Evolutionary conservation across 169 alveolate species (phyloP), one percentile per base, ranked within the genome.

Genomic region (Babesia caballi): DNA sequence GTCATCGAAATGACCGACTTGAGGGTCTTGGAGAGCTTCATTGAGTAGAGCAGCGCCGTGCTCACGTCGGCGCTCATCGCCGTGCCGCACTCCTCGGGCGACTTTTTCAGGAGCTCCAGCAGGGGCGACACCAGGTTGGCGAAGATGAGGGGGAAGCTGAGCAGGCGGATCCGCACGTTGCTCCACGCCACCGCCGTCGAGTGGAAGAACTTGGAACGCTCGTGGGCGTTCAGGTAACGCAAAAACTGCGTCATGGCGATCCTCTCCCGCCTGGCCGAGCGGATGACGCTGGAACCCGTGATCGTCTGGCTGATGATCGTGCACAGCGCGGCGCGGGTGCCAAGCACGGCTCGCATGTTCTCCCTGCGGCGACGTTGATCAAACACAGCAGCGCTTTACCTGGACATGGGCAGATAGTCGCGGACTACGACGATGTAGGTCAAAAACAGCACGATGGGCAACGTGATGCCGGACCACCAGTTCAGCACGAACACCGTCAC

Each of bases 101-200:
- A n/a, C 19, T 35, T 17, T 19, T 35, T 15, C 25, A 78, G 7
- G 17, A 77, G 23, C 14, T 66, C 66, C 23, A 78, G 21, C 33
- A 78, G 30, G 9, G 87, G 87, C 42, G 66, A 58, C 36, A 78
- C 27, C 33, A 78, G 40, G 66, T 78, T 78, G 9, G 59, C 63
- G 35, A 78, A 38, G 27, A 66, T 63, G 14, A 81, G 53, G 0
- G 88, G 88, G 44, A 66, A 71, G 21, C 72, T 40, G 36, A 81
- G 50, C 41, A 81, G 14, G 14, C 84, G 70, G 2, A 81, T 44
- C 56, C 88, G 46, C 4, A 81, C 56, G 53, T 60, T 70, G 28
- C 81, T 65, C 88, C 88, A 81, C 3, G 83, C 56, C 32, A 66
- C 82, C 15, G 88, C 67, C 0, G 85, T 52, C 3, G 58, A 38